Evolutionary conservation across 352 stramenopile genomes (phyloP).

Genomic region (Pythium periplocum): DNA sequence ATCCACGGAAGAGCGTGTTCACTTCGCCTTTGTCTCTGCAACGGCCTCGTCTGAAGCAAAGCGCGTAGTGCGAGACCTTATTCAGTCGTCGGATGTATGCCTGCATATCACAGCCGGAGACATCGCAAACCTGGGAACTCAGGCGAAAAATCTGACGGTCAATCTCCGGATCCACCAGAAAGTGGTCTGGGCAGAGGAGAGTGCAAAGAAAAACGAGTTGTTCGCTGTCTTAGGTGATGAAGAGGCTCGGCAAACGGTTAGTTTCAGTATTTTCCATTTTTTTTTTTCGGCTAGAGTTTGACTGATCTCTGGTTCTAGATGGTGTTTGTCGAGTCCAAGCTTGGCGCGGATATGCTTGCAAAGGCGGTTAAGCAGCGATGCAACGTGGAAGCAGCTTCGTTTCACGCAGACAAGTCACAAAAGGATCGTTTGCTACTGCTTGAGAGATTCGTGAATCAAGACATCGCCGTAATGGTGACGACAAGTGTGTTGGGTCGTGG

Average conservation of each 20-base stretch:
- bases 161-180: slow-evolving; percentile 30
- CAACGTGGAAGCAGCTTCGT: slow-evolving; percentile 26
- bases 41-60: slow-evolving; percentile 45
- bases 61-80: slow-evolving; percentile 21
- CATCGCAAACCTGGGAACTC: no score
- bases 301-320: slow-evolving; percentile 25
- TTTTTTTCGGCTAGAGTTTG: background rate
- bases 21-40: slow-evolving; percentile 60
- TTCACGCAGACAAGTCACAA: slow-evolving; percentile 66
- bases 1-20: slow-evolving; percentile 10
- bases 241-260: slow-evolving; percentile 25
- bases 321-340: slow-evolving; percentile 68
- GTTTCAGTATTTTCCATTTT: slow-evolving; percentile 12
- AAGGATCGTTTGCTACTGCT: slow-evolving; percentile 41
- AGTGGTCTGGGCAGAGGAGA: slow-evolving; percentile 47
- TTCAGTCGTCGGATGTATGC: background rate
- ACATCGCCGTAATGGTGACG: slow-evolving; percentile 45
- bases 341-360: slow-evolving; percentile 55
- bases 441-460: slow-evolving; percentile 52
- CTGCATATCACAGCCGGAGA: no score
- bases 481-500: slow-evolving; percentile 72
- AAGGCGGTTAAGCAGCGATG: slow-evolving; percentile 41
- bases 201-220: slow-evolving; percentile 51
- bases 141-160: slow-evolving; percentile 2
- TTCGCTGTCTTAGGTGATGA: slow-evolving; percentile 36